phyloP scores from a whole-genome alignment of 2,329 filamentous ascomycete species.

The Talaromyces sp. region DNA sequence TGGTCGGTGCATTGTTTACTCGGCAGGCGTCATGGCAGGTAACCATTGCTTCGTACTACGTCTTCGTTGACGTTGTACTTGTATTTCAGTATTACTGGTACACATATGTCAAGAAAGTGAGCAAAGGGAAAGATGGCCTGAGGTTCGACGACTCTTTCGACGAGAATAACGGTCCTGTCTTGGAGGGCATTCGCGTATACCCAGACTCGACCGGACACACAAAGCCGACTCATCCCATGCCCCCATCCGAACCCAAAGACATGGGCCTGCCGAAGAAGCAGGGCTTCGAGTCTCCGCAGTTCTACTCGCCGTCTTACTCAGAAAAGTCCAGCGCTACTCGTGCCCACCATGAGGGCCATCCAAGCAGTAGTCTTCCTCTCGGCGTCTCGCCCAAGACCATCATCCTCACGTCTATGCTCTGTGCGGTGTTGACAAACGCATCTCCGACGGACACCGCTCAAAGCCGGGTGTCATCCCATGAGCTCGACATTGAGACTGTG shows the following conservation, averaged over 20 bases:
- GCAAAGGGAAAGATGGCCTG: conserved; percentile 30
- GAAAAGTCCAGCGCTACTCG: conserved; percentile 32
- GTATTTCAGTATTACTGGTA: conserved; percentile 64
- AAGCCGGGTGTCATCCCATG: conserved; percentile 14
- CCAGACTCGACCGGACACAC: conserved; percentile 13
- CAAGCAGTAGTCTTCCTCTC: conserved; percentile 19
- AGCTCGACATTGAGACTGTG: conserved; percentile 35
- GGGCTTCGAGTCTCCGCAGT: conserved; percentile 14
- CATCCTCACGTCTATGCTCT: conserved; percentile 40
- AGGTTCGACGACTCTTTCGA: conserved; percentile 20
- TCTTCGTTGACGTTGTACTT: conserved; percentile 58
- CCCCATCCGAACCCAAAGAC: conserved; percentile 23
- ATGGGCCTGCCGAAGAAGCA: conserved; percentile 20
- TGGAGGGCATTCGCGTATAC: conserved; percentile 30
- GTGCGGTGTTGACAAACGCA: conserved; percentile 39
- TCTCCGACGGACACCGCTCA: conserved; percentile 25
- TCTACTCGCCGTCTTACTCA: conserved; percentile 23
- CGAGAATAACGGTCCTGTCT: conserved; percentile 18
- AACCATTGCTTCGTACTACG: conserved; percentile 60
- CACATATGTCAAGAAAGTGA: conserved; percentile 49
- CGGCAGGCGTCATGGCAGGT: conserved; percentile 63
- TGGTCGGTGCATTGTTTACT: conserved; percentile 59
- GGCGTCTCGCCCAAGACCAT: conserved; percentile 38
- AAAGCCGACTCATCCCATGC: background rate
- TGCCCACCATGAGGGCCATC: conserved; percentile 20